A percentile compares a stretch with the other conserved stretches of the same genome.
These are phyloP conservation scores for Chaetomium cochliodes DNA, from an alignment of 495 filamentous ascomycete genomes.

Conservation along the genomic window DNA sequence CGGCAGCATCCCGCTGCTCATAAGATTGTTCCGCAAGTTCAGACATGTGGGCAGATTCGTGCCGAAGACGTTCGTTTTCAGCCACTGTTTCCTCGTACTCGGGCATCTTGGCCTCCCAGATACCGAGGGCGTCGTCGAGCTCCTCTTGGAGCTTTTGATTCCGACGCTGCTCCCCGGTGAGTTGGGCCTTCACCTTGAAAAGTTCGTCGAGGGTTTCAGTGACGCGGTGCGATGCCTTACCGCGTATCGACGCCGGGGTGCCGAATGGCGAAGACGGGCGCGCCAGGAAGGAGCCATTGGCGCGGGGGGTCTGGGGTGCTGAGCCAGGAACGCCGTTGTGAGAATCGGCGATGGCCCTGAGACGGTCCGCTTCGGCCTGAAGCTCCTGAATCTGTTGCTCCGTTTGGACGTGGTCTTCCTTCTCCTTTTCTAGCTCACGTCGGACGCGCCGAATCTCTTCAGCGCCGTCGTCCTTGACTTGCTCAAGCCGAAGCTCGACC, in stretches of 20 bases:
- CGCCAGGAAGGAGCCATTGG: constrained; percentile 50
- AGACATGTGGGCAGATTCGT: constrained; percentile 79
- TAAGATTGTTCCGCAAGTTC: constrained; percentile 59
- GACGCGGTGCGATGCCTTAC: constrained; percentile 46
- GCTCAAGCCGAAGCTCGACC: constrained; percentile 71
- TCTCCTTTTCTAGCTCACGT: constrained; percentile 79
- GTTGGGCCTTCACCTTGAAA: constrained; percentile 53
- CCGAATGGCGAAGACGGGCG: constrained; percentile 52
- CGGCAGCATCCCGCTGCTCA: constrained; percentile 57
- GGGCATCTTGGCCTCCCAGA: constrained; percentile 66
- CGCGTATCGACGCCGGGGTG: constrained; percentile 51
- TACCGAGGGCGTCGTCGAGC: constrained; percentile 73
- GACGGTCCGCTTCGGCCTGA: constrained; percentile 66
- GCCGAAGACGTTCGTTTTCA: constrained; percentile 65
- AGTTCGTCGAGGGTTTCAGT: constrained; percentile 54
- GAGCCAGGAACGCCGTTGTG: constrained; percentile 36
- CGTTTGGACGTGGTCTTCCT: constrained; percentile 64
- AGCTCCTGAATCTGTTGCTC: constrained; percentile 72
- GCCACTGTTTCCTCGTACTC: constrained; percentile 65
- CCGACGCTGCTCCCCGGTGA: constrained; percentile 63
- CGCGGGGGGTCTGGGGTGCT: constrained; percentile 58
- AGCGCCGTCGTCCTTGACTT: constrained; percentile 74
- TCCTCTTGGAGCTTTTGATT: constrained; percentile 68
- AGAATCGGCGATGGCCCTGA: constrained; percentile 48
- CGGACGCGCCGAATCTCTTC: constrained; percentile 75